Percentiles rank a stretch among this genome's conserved stretches.
Evolutionary conservation across 176 grass and related monocot genomes (phyloP).

Genomic region (Rhynchospora pubera): DNA sequence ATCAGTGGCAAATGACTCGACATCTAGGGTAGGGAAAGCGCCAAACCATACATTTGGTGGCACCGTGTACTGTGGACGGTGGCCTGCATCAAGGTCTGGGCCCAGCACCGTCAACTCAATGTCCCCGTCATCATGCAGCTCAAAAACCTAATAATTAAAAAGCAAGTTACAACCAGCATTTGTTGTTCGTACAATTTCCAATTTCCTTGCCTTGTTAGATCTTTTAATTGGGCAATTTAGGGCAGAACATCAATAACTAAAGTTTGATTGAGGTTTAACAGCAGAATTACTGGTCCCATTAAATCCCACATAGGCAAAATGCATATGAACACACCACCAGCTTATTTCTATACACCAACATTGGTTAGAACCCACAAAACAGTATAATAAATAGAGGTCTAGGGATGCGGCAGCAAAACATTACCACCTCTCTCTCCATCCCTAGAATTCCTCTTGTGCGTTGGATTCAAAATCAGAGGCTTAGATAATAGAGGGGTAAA

Average conservation of each 20-base stretch:
- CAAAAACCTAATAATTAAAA: slow-evolving; percentile 54
- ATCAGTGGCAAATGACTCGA: slow-evolving; percentile 66
- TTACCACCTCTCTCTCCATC: too few relatives aligned
- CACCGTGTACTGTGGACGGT: slow-evolving; percentile 82
- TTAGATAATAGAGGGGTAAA: too few relatives aligned
- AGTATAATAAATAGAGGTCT: too few relatives aligned
- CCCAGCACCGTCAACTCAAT: slow-evolving; percentile 77
- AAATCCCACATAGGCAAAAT: too few relatives aligned
- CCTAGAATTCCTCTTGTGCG: too few relatives aligned
- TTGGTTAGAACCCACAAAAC: too few relatives aligned
- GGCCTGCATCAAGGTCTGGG: slow-evolving; percentile 66
- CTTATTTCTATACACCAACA: too few relatives aligned
- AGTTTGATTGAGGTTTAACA: too few relatives aligned
- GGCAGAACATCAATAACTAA: not conserved
- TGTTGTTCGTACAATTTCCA: not conserved
- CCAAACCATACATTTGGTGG: slow-evolving; percentile 92
- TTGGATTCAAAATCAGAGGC: too few relatives aligned
- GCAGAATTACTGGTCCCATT: too few relatives aligned
- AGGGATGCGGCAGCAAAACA: too few relatives aligned
- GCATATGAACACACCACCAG: too few relatives aligned
- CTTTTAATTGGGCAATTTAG: not conserved
- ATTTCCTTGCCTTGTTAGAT: not conserved
- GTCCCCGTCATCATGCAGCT: slow-evolving; percentile 81
- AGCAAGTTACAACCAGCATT: not conserved
- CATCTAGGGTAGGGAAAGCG: slow-evolving; percentile 78